These are phyloP conservation scores for Sedum album DNA, from an alignment of 164 flowering plant genomes.

Conservation along the genomic window DNA sequence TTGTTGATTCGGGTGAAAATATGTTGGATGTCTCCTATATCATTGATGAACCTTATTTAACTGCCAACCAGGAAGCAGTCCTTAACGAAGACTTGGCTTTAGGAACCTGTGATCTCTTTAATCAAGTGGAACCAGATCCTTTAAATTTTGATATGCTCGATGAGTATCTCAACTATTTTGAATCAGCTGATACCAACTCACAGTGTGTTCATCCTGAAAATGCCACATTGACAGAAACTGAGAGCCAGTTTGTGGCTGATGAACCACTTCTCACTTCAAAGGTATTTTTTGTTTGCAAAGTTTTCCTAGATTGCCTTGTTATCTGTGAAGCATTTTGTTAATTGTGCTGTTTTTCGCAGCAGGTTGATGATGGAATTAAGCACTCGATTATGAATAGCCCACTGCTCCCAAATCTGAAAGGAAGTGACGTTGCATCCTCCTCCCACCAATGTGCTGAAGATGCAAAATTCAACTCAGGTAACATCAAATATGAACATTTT, in stretches of 20 bases:
- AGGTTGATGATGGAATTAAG: conserved; percentile 14
- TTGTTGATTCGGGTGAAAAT: conserved; percentile 15
- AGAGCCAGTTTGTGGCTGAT: conserved; percentile 14
- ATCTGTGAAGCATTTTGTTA: background rate
- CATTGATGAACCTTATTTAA: conserved; percentile 28
- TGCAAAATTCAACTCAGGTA: conserved; percentile 23
- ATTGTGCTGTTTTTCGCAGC: conserved; percentile 2
- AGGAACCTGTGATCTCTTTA: conserved; percentile 42
- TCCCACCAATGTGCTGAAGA: conserved; percentile 25
- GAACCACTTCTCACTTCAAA: conserved; percentile 9
- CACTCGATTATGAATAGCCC: conserved; percentile 8
- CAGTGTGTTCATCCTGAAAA: conserved; percentile 17
- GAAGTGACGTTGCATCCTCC: conserved; percentile 30
- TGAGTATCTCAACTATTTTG: conserved; percentile 39
- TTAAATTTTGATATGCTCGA: conserved; percentile 39
- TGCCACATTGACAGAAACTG: conserved; percentile 17
- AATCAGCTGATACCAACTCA: conserved; percentile 25
- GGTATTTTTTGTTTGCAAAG: conserved; percentile 21
- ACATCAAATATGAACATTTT: background rate
- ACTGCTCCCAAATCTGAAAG: conserved; percentile 13
- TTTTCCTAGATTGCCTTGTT: background rate
- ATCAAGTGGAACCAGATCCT: conserved; percentile 19
- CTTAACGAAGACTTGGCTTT: conserved; percentile 26
- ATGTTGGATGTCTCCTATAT: conserved; percentile 16
- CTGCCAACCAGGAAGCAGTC: conserved; percentile 21